These are phyloP conservation scores for Sporobolomyces phaffii DNA, from an alignment of 768 basidiomycete genomes.

Conservation along the genomic window DNA sequence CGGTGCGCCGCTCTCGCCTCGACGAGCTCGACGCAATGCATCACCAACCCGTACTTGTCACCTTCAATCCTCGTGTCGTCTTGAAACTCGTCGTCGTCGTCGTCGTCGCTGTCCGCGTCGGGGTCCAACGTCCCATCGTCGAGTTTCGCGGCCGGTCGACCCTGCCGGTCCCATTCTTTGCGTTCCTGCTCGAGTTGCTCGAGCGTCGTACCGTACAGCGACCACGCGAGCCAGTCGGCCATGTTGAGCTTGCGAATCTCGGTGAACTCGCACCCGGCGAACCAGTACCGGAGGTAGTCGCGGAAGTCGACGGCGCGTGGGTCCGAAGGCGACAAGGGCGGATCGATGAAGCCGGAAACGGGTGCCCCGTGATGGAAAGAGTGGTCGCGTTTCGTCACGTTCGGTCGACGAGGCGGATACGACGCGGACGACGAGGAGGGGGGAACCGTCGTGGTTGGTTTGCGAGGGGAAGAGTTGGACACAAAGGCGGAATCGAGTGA, in stretches of 20 bases:
- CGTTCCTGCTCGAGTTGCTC: constrained; percentile 33
- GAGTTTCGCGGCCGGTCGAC: constrained; percentile 15
- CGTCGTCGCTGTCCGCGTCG: constrained; percentile 1
- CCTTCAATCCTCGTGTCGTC: constrained; percentile 20
- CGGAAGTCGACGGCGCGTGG: constrained; percentile 41
- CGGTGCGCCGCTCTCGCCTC: constrained; percentile 35
- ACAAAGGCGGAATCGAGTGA: constrained; percentile 24
- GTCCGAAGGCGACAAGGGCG: constrained; percentile 25
- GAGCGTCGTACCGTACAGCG: constrained; percentile 31
- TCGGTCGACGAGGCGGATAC: too few species aligned
- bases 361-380: constrained; percentile 14
- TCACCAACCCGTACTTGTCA: constrained; percentile 31
- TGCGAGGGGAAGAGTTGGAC: neutral
- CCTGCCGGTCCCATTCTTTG: constrained; percentile 22
- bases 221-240: constrained; percentile 42
- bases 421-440: neutral
- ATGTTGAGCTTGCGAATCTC: constrained; percentile 34
- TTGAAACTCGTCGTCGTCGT: constrained; percentile 10
- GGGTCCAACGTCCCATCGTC: constrained; percentile 19
- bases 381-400: neutral
- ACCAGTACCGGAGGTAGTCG: constrained; percentile 36
- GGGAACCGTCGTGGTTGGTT: neutral
- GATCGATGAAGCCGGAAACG: constrained; percentile 17
- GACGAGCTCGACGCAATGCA: constrained; percentile 38
- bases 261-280: constrained; percentile 7